Base-by-base conservation (phyloP, 2,329 filamentous ascomycete genomes). In the Nigrograna mackinnonii region DNA sequence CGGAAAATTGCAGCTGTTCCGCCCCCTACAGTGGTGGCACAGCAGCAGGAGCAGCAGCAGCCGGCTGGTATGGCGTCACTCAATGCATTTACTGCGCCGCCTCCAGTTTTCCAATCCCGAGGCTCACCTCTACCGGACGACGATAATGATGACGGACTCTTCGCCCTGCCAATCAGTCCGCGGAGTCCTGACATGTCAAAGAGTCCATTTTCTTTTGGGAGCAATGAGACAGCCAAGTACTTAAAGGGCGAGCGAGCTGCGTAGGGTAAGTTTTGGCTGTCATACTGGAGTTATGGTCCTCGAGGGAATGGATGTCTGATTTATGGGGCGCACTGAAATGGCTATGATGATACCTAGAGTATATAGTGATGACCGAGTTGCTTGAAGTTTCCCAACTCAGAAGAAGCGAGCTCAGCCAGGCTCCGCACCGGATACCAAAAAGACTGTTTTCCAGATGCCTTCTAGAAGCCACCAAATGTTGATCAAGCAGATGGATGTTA, bases 151-250 rank as follows among this genome's bases (percentile, higher is more conserved):
- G 90, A 95, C 44, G 91, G 88, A 30, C 76, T 96, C 2, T 96
- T 96, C 62, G 91, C 90, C 0, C 79, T 95, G 39, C 90, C 89
- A 2, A 83, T 96, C 71, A 92, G 88, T 58, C 91, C 91, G 1
- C 78, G 91, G 37, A 91, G 88, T 57, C 91, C 91, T 0, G 90
- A 95, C 54, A 90, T 94, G 76, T 83, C 84, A 39, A 88, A 84
- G 55, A 91, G 88, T 60, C 91, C 90, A 0, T 96, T 96, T 61
- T 81, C 79, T 3, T 81, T 85, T 62, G 62, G 56, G 5, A 57
- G 53, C 7, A 61, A 52, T 33, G 66, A 69, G 16, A 66, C 63
- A 16, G 52, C 57, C 1, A 66, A 62, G 46, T 64, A 60, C 41
- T 31, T 60, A 38, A 56, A 65, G 35, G 59, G 55, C 22, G 60